Evolutionary conservation across 441 rosid species (phyloP).

Genomic region (Syzygium syzygioides): DNA sequence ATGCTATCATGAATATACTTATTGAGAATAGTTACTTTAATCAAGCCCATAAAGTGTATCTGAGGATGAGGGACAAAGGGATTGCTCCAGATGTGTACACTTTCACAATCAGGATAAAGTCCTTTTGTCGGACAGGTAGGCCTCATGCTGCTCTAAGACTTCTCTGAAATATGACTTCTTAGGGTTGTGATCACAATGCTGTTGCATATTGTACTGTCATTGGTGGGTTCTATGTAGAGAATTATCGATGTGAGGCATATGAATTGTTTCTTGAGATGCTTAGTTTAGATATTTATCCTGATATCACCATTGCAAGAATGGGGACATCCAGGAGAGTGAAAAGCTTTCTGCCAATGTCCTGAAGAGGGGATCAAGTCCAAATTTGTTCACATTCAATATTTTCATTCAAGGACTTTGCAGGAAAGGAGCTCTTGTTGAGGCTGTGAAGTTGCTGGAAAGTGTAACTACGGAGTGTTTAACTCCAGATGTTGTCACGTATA

Average conservation of each 20-base stretch:
- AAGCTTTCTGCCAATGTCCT: conserved; percentile 65
- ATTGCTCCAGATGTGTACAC: conserved; percentile 78
- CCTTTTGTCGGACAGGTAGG: conserved; percentile 75
- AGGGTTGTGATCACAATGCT: conserved; percentile 67
- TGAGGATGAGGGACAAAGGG: conserved; percentile 71
- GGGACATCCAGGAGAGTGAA: conserved; percentile 66
- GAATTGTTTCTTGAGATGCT: conserved; percentile 82
- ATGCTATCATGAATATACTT: conserved; percentile 77
- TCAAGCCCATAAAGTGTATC: conserved; percentile 81
- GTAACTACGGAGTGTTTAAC: conserved; percentile 43
- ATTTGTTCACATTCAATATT: conserved; percentile 72
- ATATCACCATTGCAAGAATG: conserved; percentile 59
- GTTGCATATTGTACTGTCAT: conserved; percentile 75
- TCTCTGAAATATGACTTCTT: conserved; percentile 65
- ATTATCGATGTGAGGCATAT: conserved; percentile 46
- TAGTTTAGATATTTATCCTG: conserved; percentile 41
- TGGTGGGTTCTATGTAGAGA: conserved; percentile 66
- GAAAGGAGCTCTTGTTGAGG: conserved; percentile 51
- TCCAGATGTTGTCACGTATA: conserved; percentile 80
- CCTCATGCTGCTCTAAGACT: conserved; percentile 84
- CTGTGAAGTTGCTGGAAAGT: conserved; percentile 55
- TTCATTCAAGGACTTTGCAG: conserved; percentile 80
- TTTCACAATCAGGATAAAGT: conserved; percentile 80
- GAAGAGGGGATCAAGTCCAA: conserved; percentile 67
- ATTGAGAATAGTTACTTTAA: conserved; percentile 58